Evolutionary conservation across 2,329 filamentous ascomycete species (phyloP), one percentile per base, ranked within the genome.

Genomic region (Neocatenulostroma microsporum): DNA sequence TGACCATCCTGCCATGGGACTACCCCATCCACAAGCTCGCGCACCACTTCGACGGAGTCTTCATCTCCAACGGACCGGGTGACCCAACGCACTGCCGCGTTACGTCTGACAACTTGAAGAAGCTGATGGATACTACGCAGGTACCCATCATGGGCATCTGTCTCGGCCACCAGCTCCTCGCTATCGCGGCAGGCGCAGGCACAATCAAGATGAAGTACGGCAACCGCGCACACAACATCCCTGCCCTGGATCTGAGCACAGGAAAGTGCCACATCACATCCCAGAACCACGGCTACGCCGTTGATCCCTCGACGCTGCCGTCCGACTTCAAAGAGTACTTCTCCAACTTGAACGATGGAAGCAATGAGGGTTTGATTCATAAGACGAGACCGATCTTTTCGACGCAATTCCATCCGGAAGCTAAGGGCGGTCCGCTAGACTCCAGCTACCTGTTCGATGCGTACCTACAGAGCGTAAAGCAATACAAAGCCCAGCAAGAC

Each of bases 171-270:
- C 91, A 98, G 73, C 80, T 98, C 36, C 74, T 98, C 40, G 89
- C 88, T 47, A 76, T 95, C 51, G 87, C 91, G 32, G 75, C 83
- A 41, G 91, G 91, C 46, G 91, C 85, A 37, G 75, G 78, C 54
- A 96, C 91, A 44, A 82, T 93, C 68, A 96, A 96, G 77, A 78
- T 98, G 66, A 96, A 96, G 77, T 98, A 95, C 64, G 91, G 91
- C 58, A 98, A 98, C 76, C 84, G 91, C 52, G 91, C 88, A 13
- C 91, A 96, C 74, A 98, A 98, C 73, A 96, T 96, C 55, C 91
- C 91, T 7, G 87, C 88, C 42, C 72, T 96, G 40, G 89, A 96
- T 61, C 72, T 95, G 62, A 94, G 84, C 43, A 96, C 89, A 24
- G 89, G 91, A 40, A 86, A 89, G 64, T 96, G 91, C 78, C 89